Evolutionary conservation across 495 filamentous ascomycete species (phyloP).

Genomic region (Trypethelium eluteriae): DNA sequence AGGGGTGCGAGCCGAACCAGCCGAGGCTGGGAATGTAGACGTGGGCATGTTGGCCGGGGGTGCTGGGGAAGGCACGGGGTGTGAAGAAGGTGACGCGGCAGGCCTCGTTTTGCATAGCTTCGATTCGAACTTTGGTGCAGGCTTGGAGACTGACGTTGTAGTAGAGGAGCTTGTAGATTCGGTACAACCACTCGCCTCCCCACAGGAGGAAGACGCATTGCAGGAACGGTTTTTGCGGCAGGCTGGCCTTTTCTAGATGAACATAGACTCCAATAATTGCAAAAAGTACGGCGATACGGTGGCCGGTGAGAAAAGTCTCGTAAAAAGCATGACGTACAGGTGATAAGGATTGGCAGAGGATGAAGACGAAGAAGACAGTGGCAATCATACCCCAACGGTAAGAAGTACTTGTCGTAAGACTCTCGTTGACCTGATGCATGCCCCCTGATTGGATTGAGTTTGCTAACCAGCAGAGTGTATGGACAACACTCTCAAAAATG

Average conservation of each 20-base stretch:
- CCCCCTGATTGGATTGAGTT: conserved; percentile 36
- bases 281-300: conserved; percentile 44
- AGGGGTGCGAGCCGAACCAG: conserved; percentile 51
- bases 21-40: conserved; percentile 47
- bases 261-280: conserved; percentile 49
- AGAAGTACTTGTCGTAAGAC: conserved; percentile 22
- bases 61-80: conserved; percentile 43
- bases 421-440: conserved; percentile 16
- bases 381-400: conserved; percentile 36
- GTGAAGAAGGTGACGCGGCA: conserved; percentile 46
- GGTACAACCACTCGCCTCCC: conserved; percentile 29
- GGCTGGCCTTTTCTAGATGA: conserved; percentile 42
- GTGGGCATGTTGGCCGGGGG: conserved; percentile 50
- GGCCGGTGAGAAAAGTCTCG: conserved; percentile 50
- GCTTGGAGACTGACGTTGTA: conserved; percentile 31
- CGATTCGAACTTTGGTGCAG: conserved; percentile 43
- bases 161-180: conserved; percentile 28
- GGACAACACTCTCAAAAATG: conserved; percentile 64
- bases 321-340: conserved; percentile 52
- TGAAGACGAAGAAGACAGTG: conserved; percentile 41
- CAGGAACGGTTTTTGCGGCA: conserved; percentile 36
- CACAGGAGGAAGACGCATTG: conserved; percentile 31
- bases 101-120: conserved; percentile 45
- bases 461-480: conserved; percentile 62
- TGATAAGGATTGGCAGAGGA: conserved; percentile 45